These are phyloP conservation scores for Lepidium africanum DNA, from an alignment of 345 rosid species.

Conservation along the genomic window DNA sequence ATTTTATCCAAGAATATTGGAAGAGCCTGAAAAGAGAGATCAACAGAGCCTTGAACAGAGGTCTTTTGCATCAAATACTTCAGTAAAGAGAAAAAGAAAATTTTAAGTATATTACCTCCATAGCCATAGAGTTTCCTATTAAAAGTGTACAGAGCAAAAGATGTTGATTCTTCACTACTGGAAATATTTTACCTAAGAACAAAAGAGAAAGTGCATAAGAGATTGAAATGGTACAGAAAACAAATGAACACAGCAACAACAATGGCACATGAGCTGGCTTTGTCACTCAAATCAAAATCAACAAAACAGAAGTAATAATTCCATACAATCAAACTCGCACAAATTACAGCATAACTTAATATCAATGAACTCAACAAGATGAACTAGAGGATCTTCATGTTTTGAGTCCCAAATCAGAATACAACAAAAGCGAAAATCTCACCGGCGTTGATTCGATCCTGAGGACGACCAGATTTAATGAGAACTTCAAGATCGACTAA, in stretches of 20 bases:
- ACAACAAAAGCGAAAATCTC: background rate
- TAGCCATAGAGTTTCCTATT: constrained; percentile 85
- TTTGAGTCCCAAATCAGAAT: background rate
- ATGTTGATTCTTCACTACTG: constrained; percentile 93
- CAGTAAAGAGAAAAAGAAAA: background rate
- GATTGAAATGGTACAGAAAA: background rate
- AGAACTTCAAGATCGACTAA: constrained; percentile 97
- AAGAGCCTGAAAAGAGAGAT: constrained; percentile 38
- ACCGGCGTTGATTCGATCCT: constrained; percentile 82
- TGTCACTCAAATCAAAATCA: background rate
- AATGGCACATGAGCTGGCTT: background rate
- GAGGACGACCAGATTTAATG: constrained; percentile 84
- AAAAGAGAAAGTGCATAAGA: too few species aligned
- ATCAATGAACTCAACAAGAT: background rate
- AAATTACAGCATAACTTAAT: too few species aligned
- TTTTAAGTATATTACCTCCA: constrained; percentile 60
- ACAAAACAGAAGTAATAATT: background rate
- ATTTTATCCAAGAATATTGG: constrained; percentile 86
- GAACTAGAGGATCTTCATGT: background rate
- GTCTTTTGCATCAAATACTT: background rate
- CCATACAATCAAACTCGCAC: background rate
- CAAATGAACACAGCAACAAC: background rate
- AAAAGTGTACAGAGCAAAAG: constrained; percentile 86
- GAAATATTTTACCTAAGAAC: constrained; percentile 72
- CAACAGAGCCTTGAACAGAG: background rate